Percentiles rank a stretch among this genome's conserved stretches.
Evolutionary conservation across 345 rosid species (phyloP).

Genomic region (Leavenworthia alabamica): DNA sequence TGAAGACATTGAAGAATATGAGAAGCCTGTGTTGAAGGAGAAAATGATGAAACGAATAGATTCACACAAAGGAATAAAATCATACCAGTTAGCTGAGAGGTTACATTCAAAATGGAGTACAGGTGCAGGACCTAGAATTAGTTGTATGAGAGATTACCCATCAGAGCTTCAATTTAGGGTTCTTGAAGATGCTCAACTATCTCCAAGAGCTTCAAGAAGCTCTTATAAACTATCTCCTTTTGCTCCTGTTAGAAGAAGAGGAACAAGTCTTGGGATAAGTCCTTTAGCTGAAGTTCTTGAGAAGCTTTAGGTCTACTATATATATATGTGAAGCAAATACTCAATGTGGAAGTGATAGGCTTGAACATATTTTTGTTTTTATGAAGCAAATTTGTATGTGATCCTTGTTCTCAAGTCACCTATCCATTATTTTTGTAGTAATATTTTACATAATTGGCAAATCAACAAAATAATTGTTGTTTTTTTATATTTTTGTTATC

Average conservation of each 20-base stretch:
- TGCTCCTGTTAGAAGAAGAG: slow-evolving; percentile 22
- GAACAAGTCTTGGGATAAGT: slow-evolving; percentile 32
- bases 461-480: background rate
- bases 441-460: background rate
- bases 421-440: background rate
- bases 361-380: slow-evolving; percentile 5
- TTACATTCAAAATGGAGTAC: slow-evolving; percentile 79
- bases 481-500: background rate
- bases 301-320: slow-evolving; percentile 4
- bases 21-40: slow-evolving; percentile 53
- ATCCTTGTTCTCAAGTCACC: slow-evolving; percentile 8
- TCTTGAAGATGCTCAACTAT: slow-evolving; percentile 63
- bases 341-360: background rate
- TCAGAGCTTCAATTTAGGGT: slow-evolving; percentile 64
- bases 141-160: slow-evolving; percentile 96
- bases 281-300: slow-evolving; percentile 32
- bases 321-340: background rate
- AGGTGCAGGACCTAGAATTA: slow-evolving; percentile 90
- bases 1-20: slow-evolving; percentile 47
- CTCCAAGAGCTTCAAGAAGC: slow-evolving; percentile 48
- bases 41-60: slow-evolving; percentile 67
- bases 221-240: slow-evolving; percentile 23
- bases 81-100: slow-evolving; percentile 74
- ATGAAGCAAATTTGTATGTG: background rate
- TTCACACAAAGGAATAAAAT: slow-evolving; percentile 63